Base-by-base conservation (phyloP, 2,329 filamentous ascomycete genomes). In the Colletotrichum sp. region DNA sequence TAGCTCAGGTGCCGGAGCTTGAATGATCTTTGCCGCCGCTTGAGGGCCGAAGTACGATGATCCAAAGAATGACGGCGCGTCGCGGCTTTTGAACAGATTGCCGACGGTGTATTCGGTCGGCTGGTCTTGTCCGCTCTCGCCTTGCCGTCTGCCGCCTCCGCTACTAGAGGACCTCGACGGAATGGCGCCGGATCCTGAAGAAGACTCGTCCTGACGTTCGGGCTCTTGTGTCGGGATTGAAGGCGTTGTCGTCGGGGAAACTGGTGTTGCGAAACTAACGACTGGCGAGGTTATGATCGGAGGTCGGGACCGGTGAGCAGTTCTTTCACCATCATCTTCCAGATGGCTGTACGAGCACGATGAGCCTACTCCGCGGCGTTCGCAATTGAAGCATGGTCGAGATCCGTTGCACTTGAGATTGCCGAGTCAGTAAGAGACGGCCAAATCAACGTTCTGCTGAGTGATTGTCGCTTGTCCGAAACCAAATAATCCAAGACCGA, bases 1-100 rank as follows among this genome's bases (percentile, higher is more conserved):
- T 68, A 81, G 48, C 78, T 80, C 62, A 72, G 80, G 44, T 0
- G 70, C 73, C 7, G 73, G 73, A 8, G 81, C 79, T n/a, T 83
- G 79, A 57, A 83, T 82, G 72, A 83, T 81, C 15, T 79, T 79
- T 0, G 82, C 82, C 9, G 82, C 82, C 6, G 81, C 81, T 62
- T 83, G 82, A 64, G 81, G 81, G 10, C 82, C 82, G 77, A 83
- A 83, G 73, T 83, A 83, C 2, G 81, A 83, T 62, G 79, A 80
- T 8, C 82, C 81, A 55, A 82, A 81, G 63, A 81, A 83, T 10
- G 81, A 81, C 8, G 81, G 79, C 65, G 82, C 81, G 36, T 80
- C 81, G 36, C 81, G 79, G 10, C 81, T 80, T 68, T 82, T 82
- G 71, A 79, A 82, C 9, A 83, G 77, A 55, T 81, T 81, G 34